phyloP scores from a whole-genome alignment of 1,139 yeast species.

The Blastobotrys niveus region DNA sequence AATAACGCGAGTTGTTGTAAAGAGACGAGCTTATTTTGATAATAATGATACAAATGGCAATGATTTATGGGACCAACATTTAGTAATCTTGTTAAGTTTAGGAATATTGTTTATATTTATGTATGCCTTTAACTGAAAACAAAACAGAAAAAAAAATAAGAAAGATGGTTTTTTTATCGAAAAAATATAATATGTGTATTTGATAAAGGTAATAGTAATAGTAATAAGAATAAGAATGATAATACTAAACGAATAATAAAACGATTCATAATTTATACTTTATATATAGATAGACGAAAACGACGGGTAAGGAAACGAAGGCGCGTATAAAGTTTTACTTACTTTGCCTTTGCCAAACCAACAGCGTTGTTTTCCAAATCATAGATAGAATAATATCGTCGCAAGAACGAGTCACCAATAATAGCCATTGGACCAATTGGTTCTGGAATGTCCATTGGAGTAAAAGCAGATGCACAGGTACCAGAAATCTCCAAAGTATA shows the following conservation, averaged over 20 bases:
- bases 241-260: background rate
- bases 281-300: too few species aligned
- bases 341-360: slow-evolving; percentile 73
- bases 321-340: slow-evolving; percentile 17
- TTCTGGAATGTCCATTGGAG: slow-evolving; percentile 95
- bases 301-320: background rate
- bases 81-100: slow-evolving; percentile 4
- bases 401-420: slow-evolving; percentile 94
- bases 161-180: background rate
- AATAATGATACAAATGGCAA: background rate
- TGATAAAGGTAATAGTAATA: background rate
- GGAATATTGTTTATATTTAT: slow-evolving; percentile 9
- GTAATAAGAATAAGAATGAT: background rate
- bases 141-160: background rate
- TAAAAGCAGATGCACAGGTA: slow-evolving; percentile 90
- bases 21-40: background rate
- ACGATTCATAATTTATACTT: background rate
- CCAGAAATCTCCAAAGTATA: slow-evolving; percentile 92
- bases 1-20: background rate
- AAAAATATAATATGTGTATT: background rate
- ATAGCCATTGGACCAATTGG: slow-evolving; percentile 96
- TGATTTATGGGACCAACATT: slow-evolving; percentile 1
- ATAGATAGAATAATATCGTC: slow-evolving; percentile 89
- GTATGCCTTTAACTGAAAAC: slow-evolving; percentile 3
- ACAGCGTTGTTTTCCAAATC: slow-evolving; percentile 87